Percentiles rank a stretch among this genome's conserved stretches.
phyloP scores from a whole-genome alignment of 805 yeast genomes.

The Schwanniomyces polymorphus region DNA sequence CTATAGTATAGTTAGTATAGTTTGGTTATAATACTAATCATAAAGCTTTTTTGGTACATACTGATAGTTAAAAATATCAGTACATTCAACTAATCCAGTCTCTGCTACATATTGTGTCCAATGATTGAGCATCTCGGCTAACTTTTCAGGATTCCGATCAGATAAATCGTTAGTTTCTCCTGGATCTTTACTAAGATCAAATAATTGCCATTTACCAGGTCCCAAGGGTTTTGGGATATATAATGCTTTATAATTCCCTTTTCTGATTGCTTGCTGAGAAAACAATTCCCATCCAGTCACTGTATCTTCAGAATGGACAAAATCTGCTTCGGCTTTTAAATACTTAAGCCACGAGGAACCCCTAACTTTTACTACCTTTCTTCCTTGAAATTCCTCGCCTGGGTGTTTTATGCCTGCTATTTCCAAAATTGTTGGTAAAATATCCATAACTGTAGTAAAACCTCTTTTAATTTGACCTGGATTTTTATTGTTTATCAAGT shows the following conservation, averaged over 20 bases:
- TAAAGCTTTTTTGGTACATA: neutral
- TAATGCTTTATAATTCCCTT: constrained; percentile 49
- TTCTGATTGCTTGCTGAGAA: constrained; percentile 56
- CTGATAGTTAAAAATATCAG: neutral
- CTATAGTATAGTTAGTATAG: neutral
- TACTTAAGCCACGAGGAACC: constrained; percentile 48
- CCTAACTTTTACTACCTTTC: constrained; percentile 43
- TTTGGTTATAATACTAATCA: neutral
- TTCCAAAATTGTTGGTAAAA: constrained; percentile 55
- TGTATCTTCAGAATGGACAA: constrained; percentile 41
- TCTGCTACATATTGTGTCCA: constrained; percentile 56
- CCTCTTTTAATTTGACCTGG: constrained; percentile 14
- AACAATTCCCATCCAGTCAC: constrained; percentile 60
- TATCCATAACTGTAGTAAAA: constrained; percentile 60
- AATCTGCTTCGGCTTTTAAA: constrained; percentile 23
- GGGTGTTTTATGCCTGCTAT: constrained; percentile 48
- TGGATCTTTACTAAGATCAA: constrained; percentile 42
- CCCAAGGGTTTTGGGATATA: constrained; percentile 52
- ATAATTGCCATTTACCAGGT: constrained; percentile 50
- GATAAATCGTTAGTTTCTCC: constrained; percentile 54
- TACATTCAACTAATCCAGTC: constrained; percentile 38
- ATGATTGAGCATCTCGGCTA: constrained; percentile 42
- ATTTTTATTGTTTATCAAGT: constrained; percentile 14
- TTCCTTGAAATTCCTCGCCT: constrained; percentile 37
- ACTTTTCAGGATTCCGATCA: constrained; percentile 29